These are phyloP conservation scores for Xylaria sp. DNA, from an alignment of 2,329 filamentous ascomycete genomes.

Conservation along the genomic window DNA sequence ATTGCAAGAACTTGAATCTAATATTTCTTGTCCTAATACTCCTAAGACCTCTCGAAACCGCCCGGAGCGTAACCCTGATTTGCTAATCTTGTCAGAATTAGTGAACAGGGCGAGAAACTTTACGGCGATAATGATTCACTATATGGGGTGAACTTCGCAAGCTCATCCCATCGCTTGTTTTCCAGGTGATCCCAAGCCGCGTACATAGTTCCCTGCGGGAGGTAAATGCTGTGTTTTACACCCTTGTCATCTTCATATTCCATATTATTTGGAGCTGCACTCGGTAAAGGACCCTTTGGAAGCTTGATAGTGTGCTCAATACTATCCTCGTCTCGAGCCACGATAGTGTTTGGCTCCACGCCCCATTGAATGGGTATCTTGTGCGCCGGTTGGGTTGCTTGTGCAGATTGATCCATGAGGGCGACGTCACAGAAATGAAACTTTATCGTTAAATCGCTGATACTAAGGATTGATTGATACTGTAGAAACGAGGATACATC, in stretches of 20 bases:
- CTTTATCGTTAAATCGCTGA: too few relatives aligned
- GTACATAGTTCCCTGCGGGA: constrained; percentile 16
- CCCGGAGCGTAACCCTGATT: not conserved
- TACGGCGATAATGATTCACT: not conserved
- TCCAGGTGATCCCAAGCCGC: constrained; percentile 8
- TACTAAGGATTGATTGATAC: too few relatives aligned
- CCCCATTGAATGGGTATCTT: not conserved
- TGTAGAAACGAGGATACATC: too few relatives aligned
- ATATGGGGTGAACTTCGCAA: constrained; percentile 16
- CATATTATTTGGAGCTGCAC: constrained; percentile 6
- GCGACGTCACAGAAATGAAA: not conserved
- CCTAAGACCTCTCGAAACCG: not conserved
- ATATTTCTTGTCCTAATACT: too few relatives aligned
- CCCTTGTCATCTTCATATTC: constrained; percentile 10
- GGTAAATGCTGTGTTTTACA: constrained; percentile 8
- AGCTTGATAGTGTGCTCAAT: not conserved
- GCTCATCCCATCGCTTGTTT: constrained; percentile 19
- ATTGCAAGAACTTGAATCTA: too few relatives aligned
- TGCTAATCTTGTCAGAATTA: not conserved
- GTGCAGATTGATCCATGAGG: not conserved
- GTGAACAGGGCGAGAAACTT: not conserved
- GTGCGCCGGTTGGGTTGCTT: not conserved
- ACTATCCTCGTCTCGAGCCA: not conserved
- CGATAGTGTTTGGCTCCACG: not conserved
- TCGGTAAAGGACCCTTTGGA: not conserved